Evolutionary conservation across 768 basidiomycete genomes (phyloP).

Genomic region (Lyophyllum atratum): DNA sequence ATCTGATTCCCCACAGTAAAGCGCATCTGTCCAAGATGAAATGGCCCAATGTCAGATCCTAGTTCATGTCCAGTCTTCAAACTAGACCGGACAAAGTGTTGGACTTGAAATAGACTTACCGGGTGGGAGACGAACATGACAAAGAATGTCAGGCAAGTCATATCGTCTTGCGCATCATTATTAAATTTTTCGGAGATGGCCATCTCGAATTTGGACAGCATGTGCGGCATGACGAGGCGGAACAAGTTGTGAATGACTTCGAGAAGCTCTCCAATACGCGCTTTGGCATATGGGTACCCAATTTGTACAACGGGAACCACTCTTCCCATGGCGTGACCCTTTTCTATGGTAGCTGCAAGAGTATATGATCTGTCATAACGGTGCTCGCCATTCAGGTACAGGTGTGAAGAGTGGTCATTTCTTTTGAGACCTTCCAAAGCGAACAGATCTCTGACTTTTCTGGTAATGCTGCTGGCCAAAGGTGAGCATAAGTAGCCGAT

Average conservation of each 20-base stretch:
- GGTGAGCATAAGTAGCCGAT: no score
- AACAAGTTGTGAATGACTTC: background rate
- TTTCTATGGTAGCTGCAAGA: background rate
- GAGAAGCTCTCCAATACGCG: background rate
- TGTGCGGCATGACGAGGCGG: background rate
- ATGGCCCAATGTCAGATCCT: background rate
- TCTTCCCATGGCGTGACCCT: background rate
- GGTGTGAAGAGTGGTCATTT: background rate
- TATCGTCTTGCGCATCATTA: background rate
- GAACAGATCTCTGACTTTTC: no score
- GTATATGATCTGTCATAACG: background rate
- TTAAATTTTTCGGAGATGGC: background rate
- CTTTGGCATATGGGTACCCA: background rate
- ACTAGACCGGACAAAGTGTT: no score
- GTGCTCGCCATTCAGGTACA: background rate
- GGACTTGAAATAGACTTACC: no score
- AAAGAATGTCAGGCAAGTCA: background rate
- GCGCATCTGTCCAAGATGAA: background rate
- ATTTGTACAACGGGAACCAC: background rate
- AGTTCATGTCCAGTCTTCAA: background rate
- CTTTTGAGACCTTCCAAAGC: background rate
- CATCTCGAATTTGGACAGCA: slow-evolving; percentile 2
- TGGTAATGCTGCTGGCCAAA: no score
- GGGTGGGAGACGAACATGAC: background rate
- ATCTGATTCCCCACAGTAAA: background rate